Base-by-base conservation (phyloP, 345 rosid species). In the Eucalyptus cloeziana region DNA sequence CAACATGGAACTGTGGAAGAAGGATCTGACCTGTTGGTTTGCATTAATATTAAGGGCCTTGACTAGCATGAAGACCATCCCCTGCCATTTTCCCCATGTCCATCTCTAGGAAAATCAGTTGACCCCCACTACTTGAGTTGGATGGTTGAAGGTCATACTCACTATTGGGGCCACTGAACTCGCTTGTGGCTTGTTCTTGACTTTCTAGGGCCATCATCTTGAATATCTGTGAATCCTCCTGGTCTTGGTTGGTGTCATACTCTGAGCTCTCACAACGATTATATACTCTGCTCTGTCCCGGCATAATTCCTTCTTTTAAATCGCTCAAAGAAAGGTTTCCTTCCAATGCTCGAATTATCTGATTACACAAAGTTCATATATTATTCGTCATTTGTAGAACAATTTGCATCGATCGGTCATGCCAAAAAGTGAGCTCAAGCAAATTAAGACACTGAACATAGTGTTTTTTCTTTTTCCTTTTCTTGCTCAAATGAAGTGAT, bases 301-400 rank as follows among this genome's bases (percentile, higher is more conserved):
- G 95, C 62, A 86, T 69, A 8, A 87, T 88, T 89, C 97, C 97
- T 85, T 93, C 94, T 14, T 93, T 94, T 80, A 97, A 91, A 45
- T 97, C 96, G 45, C 92, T 94, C 60, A 95, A 60, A 60, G 97
- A 91, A 54, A 94, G 88, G 87, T 96, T 96, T 47, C 99, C 99
- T 91, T 95, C 98, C 69, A 97, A 91, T 85, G 94, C 97, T 93
- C 96, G 95, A 89, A 96, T 95, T 86, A 97, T 92, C 99, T 97
- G 94, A 89, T 37, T 37, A 33, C 81, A 71, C 8, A 2, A 71
- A 71, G 4, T 3, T 71, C 25, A 37, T 33, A 71, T 37, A 40
- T 71, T 37, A 71, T 21, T 17, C 13, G 2, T 17, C 7, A 10
- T 11, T 71, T 33, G 81, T 37, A 37, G 21, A 71, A 40, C 81